A percentile compares a stretch with the other conserved stretches of the same genome.
Evolutionary conservation across 768 basidiomycete species (phyloP).

Genomic region (Lactarius vividus): DNA sequence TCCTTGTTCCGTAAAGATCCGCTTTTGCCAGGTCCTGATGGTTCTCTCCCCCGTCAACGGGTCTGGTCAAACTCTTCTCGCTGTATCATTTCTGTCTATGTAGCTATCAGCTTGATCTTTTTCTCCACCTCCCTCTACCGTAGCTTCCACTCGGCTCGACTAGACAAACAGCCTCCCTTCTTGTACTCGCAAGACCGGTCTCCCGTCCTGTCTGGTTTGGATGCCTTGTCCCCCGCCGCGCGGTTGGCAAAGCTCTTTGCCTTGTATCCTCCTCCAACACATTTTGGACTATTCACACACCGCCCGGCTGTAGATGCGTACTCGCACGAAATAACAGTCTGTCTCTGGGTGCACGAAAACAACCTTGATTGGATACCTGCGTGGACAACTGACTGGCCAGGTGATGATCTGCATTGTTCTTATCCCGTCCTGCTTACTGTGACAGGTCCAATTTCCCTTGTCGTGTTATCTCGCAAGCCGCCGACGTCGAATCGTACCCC

Average conservation of each 20-base stretch:
- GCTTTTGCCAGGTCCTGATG: background rate
- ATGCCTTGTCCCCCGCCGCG: conserved; percentile 6
- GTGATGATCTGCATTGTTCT: conserved; percentile 30
- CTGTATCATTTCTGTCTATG: conserved; percentile 25
- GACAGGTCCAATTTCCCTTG: conserved; percentile 23
- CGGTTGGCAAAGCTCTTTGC: conserved; percentile 31
- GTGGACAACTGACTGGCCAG: conserved; percentile 46
- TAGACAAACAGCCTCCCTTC: background rate
- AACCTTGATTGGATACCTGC: conserved; percentile 36
- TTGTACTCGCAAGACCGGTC: background rate
- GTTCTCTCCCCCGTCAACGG: conserved; percentile 10
- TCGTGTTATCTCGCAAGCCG: conserved; percentile 15
- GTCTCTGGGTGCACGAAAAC: conserved; percentile 46
- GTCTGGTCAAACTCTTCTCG: conserved; percentile 9
- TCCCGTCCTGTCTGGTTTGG: conserved; percentile 7
- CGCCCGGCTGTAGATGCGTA: conserved; percentile 17
- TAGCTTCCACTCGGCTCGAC: background rate
- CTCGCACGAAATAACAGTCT: conserved; percentile 41
- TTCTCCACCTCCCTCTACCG: conserved; percentile 26
- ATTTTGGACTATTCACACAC: conserved; percentile 29
- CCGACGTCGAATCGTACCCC: background rate
- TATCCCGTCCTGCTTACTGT: background rate
- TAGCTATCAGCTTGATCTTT: conserved; percentile 20
- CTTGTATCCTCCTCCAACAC: conserved; percentile 28
- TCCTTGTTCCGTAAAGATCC: conserved; percentile 4